phyloP scores from a whole-genome alignment of 1,139 yeast genomes.

The Nakaseomyces bracarensis region DNA sequence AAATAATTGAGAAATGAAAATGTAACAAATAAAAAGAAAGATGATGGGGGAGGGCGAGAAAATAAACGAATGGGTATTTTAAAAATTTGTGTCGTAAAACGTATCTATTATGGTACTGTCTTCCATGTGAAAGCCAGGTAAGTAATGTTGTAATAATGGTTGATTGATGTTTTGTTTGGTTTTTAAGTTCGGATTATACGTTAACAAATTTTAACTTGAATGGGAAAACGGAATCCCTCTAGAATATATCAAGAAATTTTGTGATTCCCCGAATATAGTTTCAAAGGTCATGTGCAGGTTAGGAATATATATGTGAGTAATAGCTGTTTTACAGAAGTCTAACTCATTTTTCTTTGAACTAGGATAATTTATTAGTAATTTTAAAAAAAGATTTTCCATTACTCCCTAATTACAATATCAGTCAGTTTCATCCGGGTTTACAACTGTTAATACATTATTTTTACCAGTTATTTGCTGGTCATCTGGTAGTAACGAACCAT shows the following conservation, averaged over 20 bases:
- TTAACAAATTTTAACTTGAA: not conserved
- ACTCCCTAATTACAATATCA: too few relatives aligned
- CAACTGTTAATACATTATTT: slow-evolving; percentile 27
- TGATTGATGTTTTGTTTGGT: not conserved
- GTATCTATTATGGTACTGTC: not conserved
- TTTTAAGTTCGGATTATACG: not conserved
- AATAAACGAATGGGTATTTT: not conserved
- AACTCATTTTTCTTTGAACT: too few relatives aligned
- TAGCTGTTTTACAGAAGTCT: not conserved
- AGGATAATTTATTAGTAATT: too few relatives aligned
- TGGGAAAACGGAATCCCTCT: not conserved
- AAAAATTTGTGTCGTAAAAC: not conserved
- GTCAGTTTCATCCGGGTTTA: slow-evolving; percentile 28
- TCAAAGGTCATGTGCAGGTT: not conserved
- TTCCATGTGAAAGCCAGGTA: too few relatives aligned
- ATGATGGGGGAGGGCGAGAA: not conserved
- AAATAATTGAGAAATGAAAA: not conserved
- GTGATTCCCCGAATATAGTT: too few relatives aligned
- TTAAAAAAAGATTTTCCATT: too few relatives aligned
- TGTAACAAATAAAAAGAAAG: not conserved
- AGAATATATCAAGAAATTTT: too few relatives aligned
- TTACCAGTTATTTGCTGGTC: slow-evolving; percentile 11
- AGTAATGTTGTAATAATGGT: not conserved
- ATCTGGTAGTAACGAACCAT: slow-evolving; percentile 23
- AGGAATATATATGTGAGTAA: not conserved